These are phyloP conservation scores for Trypanosomatidae sp. DNA, from an alignment of 208 protist species.

Conservation along the genomic window DNA sequence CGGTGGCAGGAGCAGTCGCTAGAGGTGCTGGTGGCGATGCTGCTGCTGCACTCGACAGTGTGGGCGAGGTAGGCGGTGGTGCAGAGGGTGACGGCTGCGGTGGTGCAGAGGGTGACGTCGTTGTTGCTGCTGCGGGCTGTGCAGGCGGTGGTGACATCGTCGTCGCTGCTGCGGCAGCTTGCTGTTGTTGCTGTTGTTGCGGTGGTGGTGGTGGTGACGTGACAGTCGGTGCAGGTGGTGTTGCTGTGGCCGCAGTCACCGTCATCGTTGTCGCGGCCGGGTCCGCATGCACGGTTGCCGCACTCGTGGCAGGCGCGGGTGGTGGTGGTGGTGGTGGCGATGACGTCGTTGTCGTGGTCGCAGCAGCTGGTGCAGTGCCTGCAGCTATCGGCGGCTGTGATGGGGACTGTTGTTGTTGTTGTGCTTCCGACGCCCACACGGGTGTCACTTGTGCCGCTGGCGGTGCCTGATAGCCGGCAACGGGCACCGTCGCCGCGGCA, in stretches of 20 bases:
- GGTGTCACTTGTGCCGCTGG: too few species aligned
- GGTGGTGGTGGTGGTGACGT: constrained; percentile 3
- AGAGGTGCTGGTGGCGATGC: too few species aligned
- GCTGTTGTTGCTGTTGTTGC: constrained; percentile 5
- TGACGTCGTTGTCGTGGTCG: constrained; percentile 1
- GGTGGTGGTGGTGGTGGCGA: constrained; percentile 4
- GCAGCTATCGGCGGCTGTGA: background rate
- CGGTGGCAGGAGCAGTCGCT: too few species aligned
- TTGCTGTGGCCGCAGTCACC: constrained; percentile 1
- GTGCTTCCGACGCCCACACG: constrained; percentile 11
- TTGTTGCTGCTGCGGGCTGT: constrained; percentile 4
- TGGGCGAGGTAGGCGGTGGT: constrained; percentile 13
- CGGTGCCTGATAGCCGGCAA: too few species aligned
- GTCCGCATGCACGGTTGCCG: background rate
- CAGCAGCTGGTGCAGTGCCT: background rate
- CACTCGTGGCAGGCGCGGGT: background rate
- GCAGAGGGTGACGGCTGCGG: constrained; percentile 7
- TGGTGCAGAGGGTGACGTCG: constrained; percentile 7
- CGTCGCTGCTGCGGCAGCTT: background rate
- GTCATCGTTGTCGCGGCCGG: constrained; percentile 3
- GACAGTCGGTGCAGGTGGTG: too few species aligned
- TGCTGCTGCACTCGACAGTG: too few species aligned
- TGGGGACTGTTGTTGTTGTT: background rate
- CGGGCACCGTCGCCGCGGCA: too few species aligned
- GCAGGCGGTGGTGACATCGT: constrained; percentile 5